Conservation (phyloP, 345 rosid species). For the Citrus hindsii region DNA sequence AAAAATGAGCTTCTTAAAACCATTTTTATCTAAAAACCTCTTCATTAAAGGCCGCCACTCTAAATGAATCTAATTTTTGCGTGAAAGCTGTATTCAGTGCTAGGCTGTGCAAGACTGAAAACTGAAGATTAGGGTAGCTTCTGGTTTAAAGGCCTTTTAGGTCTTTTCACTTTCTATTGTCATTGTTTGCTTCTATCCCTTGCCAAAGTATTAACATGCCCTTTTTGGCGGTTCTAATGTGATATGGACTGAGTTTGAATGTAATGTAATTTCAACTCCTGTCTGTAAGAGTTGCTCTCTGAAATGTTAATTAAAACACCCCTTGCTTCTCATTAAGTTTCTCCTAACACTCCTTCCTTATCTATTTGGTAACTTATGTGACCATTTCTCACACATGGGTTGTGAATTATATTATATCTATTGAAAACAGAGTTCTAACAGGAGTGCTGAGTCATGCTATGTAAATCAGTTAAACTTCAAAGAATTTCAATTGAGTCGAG, state of each 20-base stretch:
- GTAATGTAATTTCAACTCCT: constrained; percentile 6
- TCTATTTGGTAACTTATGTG: neutral
- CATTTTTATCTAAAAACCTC: neutral
- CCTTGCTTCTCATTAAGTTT: neutral
- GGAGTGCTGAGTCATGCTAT: neutral
- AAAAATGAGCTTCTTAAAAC: constrained; percentile 7
- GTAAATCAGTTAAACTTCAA: too few relatives aligned
- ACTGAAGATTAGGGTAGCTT: constrained; percentile 7
- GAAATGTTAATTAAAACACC: constrained; percentile 14
- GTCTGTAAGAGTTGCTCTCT: neutral
- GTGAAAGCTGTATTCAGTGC: constrained; percentile 6
- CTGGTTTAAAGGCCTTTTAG: constrained; percentile 5
- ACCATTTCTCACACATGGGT: neutral
- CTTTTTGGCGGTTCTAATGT: constrained; percentile 10
- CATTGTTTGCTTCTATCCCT: neutral
- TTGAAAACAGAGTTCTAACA: neutral
- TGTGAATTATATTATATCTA: neutral
- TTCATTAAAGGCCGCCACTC: neutral
- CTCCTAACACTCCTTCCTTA: too few relatives aligned
- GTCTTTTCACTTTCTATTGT: constrained; percentile 15
- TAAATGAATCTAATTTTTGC: neutral
- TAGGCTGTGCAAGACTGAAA: constrained; percentile 1
- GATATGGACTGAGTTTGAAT: neutral
- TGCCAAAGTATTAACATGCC: constrained; percentile 5
- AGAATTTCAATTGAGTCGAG: neutral